phyloP scores from a whole-genome alignment of 352 stramenopile species.

The Salisapilia sapeloensis region DNA sequence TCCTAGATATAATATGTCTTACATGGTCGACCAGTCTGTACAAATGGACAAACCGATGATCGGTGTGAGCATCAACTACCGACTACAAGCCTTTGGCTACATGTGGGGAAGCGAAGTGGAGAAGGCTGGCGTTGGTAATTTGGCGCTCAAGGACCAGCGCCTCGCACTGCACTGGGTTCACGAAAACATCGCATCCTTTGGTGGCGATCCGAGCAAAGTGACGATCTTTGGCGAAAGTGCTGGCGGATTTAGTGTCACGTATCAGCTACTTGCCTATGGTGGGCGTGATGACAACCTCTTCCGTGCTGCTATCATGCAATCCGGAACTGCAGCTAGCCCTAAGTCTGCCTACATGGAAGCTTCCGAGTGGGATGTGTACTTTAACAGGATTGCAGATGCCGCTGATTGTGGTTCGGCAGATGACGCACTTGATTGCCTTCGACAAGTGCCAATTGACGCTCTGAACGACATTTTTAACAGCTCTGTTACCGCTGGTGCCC shows the following conservation, averaged over 20 bases:
- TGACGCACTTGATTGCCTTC: constrained; percentile 9
- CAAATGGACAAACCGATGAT: constrained; percentile 10
- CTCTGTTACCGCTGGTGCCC: constrained; percentile 3
- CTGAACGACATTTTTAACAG: constrained; percentile 10
- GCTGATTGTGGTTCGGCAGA: constrained; percentile 8
- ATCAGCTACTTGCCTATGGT: constrained; percentile 11
- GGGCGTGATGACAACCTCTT: constrained; percentile 10
- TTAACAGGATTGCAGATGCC: constrained; percentile 7
- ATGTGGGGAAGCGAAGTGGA: constrained; percentile 9
- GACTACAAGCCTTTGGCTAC: constrained; percentile 14
- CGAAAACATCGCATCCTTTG: constrained; percentile 63
- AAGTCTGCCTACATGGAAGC: constrained; percentile 7
- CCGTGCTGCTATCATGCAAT: constrained; percentile 10
- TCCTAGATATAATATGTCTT: constrained; percentile 12
- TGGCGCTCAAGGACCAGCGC: constrained; percentile 73
- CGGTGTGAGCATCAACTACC: constrained; percentile 20
- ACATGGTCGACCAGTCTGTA: constrained; percentile 9
- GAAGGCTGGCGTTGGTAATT: constrained; percentile 53
- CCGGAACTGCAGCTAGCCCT: constrained; percentile 6
- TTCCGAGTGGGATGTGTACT: constrained; percentile 9
- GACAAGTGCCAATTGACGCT: constrained; percentile 8
- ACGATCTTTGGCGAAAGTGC: constrained; percentile 80
- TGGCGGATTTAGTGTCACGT: constrained; percentile 19
- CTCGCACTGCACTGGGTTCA: constrained; percentile 73
- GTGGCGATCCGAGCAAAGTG: constrained; percentile 59